phyloP scores from a whole-genome alignment of 805 yeast species.

The Metschnikowia reukaufii region DNA sequence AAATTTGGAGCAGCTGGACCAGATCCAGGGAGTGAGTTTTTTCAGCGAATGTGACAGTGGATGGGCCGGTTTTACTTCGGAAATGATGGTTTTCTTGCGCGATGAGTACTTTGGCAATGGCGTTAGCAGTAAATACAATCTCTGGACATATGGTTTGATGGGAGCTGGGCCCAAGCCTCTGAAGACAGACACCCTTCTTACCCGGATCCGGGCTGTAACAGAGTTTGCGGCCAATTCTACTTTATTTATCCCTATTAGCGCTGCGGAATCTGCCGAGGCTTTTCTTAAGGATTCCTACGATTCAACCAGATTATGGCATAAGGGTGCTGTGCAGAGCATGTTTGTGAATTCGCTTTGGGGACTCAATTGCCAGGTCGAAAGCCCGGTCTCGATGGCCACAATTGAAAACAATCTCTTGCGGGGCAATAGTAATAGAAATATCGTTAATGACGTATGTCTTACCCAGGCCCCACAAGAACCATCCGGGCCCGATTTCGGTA shows the following conservation, averaged over 20 bases:
- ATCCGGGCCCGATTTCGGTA: constrained; percentile 7
- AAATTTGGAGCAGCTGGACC: constrained; percentile 73
- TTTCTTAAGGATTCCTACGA: constrained; percentile 13
- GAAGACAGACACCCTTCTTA: constrained; percentile 21
- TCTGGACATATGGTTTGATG: constrained; percentile 37
- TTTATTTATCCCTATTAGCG: constrained; percentile 55
- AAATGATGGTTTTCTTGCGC: constrained; percentile 50
- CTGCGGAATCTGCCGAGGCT: constrained; percentile 6
- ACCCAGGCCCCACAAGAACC: not conserved
- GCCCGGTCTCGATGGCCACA: constrained; percentile 40
- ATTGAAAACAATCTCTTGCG: constrained; percentile 45
- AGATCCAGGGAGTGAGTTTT: constrained; percentile 67
- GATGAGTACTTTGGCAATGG: constrained; percentile 64
- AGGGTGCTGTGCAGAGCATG: constrained; percentile 28
- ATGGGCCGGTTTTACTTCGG: constrained; percentile 78
- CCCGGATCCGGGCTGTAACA: constrained; percentile 47
- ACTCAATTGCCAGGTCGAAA: constrained; percentile 37
- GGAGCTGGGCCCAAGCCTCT: constrained; percentile 1
- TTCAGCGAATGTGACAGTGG: constrained; percentile 71
- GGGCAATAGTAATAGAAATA: constrained; percentile 44
- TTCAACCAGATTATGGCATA: constrained; percentile 43
- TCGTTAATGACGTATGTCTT: constrained; percentile 42
- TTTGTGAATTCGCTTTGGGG: constrained; percentile 46
- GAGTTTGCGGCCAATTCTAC: constrained; percentile 50
- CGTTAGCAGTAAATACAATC: constrained; percentile 31